phyloP scores from a whole-genome alignment of 202 grass and related monocot species.

The Dendrocalamus latiflorus region DNA sequence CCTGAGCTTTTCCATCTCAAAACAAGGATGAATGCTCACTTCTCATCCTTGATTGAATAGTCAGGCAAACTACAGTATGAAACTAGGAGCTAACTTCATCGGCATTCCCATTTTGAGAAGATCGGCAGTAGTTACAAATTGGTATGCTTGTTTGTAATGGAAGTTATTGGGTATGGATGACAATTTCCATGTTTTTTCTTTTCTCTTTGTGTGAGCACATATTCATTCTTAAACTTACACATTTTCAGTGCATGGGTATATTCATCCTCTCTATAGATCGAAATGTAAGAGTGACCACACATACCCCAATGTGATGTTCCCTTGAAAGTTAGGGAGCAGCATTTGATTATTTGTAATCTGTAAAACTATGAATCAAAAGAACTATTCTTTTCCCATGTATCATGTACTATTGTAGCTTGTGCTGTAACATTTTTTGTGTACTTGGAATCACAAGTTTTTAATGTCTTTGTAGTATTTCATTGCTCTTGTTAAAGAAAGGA shows the following conservation, averaged over 20 bases:
- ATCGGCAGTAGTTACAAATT: neutral
- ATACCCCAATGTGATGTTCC: too few relatives aligned
- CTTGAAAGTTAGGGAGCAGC: too few relatives aligned
- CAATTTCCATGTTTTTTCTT: neutral
- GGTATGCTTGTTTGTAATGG: conserved; percentile 19
- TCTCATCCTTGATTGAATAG: neutral
- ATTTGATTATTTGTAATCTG: too few relatives aligned
- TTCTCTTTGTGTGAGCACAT: neutral
- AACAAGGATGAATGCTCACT: neutral
- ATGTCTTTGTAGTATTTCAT: too few relatives aligned
- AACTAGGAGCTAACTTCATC: neutral
- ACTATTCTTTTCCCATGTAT: too few relatives aligned
- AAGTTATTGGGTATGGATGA: neutral
- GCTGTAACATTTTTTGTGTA: too few relatives aligned
- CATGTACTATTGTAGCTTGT: too few relatives aligned
- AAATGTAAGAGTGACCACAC: conserved; percentile 27
- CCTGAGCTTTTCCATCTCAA: neutral
- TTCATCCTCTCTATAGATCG: conserved; percentile 5
- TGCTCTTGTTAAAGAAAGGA: too few relatives aligned
- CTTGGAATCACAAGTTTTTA: too few relatives aligned
- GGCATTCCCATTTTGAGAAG: neutral
- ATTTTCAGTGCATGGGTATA: conserved; percentile 28
- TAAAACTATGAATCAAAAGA: too few relatives aligned
- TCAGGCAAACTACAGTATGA: conserved; percentile 5
- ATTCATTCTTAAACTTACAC: too few relatives aligned